Evolutionary conservation across 352 stramenopile species (phyloP).

Genomic region (Phytophthora cajani): DNA sequence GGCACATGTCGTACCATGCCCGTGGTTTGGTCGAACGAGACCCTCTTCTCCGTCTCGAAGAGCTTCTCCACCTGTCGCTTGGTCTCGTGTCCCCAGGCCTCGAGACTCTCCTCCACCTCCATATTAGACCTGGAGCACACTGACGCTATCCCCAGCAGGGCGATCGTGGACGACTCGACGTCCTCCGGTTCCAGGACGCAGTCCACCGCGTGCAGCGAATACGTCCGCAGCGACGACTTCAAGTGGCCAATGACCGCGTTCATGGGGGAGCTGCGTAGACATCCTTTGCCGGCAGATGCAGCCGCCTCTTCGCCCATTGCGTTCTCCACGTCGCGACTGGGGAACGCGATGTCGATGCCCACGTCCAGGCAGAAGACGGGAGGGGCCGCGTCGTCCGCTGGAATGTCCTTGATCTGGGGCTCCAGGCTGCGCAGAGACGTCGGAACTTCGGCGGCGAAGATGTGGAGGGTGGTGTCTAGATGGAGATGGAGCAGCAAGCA

Average conservation of each 20-base stretch:
- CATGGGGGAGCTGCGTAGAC: constrained; percentile 49
- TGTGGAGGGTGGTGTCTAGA: background rate
- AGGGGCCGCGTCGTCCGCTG: constrained; percentile 13
- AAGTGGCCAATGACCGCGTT: constrained; percentile 41
- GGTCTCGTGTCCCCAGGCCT: constrained; percentile 33
- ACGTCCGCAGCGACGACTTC: constrained; percentile 37
- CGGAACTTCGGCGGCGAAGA: background rate
- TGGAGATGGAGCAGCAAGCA: constrained; percentile 1
- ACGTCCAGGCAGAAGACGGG: constrained; percentile 55
- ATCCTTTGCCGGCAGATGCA: constrained; percentile 26
- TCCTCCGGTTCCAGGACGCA: constrained; percentile 46
- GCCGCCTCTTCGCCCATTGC: constrained; percentile 23
- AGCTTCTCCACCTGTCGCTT: constrained; percentile 37
- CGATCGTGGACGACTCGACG: constrained; percentile 37
- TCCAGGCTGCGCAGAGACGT: constrained; percentile 9
- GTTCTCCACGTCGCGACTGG: constrained; percentile 27
- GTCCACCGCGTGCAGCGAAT: constrained; percentile 52
- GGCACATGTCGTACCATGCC: constrained; percentile 39
- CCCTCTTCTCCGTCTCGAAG: constrained; percentile 35
- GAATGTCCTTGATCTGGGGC: constrained; percentile 2
- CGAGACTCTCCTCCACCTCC: constrained; percentile 33
- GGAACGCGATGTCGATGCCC: constrained; percentile 55
- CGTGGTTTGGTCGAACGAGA: constrained; percentile 29
- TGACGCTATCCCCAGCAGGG: constrained; percentile 42
- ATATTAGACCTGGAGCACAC: constrained; percentile 58